These are phyloP conservation scores for Pleurotus djamor DNA, from an alignment of 768 basidiomycete species.

Conservation along the genomic window DNA sequence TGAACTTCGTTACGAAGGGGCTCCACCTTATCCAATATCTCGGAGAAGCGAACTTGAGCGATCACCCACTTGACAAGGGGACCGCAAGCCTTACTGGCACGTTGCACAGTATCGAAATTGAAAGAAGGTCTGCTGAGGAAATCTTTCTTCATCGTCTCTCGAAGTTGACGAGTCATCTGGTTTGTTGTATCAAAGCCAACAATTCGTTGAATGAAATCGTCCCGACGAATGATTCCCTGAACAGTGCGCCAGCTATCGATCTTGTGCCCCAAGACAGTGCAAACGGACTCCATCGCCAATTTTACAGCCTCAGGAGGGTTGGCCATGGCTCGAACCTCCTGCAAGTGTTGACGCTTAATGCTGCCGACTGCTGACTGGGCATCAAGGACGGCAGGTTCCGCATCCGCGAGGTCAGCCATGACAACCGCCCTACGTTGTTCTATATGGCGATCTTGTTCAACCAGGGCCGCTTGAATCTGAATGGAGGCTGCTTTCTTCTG, in stretches of 20 bases:
- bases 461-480: conserved; percentile 91
- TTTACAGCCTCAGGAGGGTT: conserved; percentile 99
- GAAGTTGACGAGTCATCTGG: conserved; percentile 87
- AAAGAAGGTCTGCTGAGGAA: conserved; percentile 89
- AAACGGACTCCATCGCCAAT: conserved; percentile 97
- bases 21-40: conserved; percentile 96
- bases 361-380: conserved; percentile 96
- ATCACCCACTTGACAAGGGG: conserved; percentile 98
- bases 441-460: conserved; percentile 88
- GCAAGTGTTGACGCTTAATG: conserved; percentile 93
- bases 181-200: conserved; percentile 92
- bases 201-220: conserved; percentile 95
- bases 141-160: conserved; percentile 90
- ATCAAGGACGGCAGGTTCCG: conserved; percentile 95
- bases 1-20: conserved; percentile 95
- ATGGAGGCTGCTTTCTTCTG: conserved; percentile 97
- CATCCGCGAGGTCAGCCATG: conserved; percentile 94
- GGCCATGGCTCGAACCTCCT: conserved; percentile 97
- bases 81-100: conserved; percentile 95
- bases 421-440: conserved; percentile 86
- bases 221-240: conserved; percentile 92
- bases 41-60: conserved; percentile 95
- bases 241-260: conserved; percentile 97
- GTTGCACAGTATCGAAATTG: conserved; percentile 94
- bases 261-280: conserved; percentile 93